A percentile compares a stretch with the other conserved stretches of the same genome.
Conservation (phyloP, 805 yeast species). For the Ogataea zsoltii region DNA sequence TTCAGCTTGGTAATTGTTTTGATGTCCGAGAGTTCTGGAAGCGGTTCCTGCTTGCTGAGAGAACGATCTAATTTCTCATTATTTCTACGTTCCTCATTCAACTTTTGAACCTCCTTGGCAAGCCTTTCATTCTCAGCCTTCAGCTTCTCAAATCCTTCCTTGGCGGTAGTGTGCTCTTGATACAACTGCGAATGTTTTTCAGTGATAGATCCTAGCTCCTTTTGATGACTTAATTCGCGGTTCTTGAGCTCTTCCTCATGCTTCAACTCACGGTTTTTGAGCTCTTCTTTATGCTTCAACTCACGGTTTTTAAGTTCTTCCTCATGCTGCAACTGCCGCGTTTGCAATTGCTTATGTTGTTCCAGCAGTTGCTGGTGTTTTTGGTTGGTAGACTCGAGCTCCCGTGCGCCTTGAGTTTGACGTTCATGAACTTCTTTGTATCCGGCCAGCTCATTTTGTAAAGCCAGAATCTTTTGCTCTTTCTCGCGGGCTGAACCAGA, state of each 20-base stretch:
- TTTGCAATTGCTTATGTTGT: slow-evolving; percentile 3
- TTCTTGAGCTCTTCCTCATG: neutral
- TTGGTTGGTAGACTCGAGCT: neutral
- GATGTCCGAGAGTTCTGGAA: slow-evolving; percentile 9
- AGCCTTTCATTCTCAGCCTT: slow-evolving; percentile 15
- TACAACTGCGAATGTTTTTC: slow-evolving; percentile 8
- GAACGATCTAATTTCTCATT: slow-evolving; percentile 9
- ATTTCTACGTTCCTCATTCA: slow-evolving; percentile 11
- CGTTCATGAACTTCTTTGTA: neutral
- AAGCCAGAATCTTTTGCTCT: slow-evolving; percentile 7
- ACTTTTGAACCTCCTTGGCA: slow-evolving; percentile 6
- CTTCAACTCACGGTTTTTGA: no score
- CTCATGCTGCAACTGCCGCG: neutral
- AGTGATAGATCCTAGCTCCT: slow-evolving; percentile 3
- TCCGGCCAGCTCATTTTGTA: slow-evolving; percentile 12
- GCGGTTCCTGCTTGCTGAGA: slow-evolving; percentile 6
- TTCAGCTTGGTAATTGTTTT: slow-evolving; percentile 14
- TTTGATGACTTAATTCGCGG: slow-evolving; percentile 1
- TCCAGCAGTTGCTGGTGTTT: slow-evolving; percentile 1
- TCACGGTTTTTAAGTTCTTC: neutral
- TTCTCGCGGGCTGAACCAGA: slow-evolving; percentile 11
- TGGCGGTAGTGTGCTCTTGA: slow-evolving; percentile 6
- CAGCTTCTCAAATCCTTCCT: slow-evolving; percentile 12
- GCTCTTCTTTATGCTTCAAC: no score
- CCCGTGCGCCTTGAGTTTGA: neutral